Conservation (phyloP, 352 stramenopile species). For the Blastocystis sp. region DNA sequence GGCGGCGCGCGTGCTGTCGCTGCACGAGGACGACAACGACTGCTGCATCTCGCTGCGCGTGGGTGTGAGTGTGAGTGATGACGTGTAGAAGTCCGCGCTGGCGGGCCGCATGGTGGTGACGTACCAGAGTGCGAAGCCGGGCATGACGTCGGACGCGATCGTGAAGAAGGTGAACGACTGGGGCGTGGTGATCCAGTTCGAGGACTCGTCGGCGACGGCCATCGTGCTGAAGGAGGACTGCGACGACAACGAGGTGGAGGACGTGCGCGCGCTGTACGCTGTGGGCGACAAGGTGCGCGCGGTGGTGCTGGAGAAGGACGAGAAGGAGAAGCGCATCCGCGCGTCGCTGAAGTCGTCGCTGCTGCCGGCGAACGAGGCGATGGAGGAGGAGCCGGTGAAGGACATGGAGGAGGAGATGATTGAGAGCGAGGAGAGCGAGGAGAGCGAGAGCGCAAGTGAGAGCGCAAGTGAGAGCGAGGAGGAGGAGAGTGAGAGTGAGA, state of each 20-base stretch:
- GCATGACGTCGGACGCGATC: not conserved
- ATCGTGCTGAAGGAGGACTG: slow-evolving; percentile 42
- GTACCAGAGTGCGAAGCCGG: not conserved
- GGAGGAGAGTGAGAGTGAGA: slow-evolving; percentile 26
- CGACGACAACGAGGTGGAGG: not conserved
- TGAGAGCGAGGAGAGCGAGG: not conserved
- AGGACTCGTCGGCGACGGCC: not conserved
- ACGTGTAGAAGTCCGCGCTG: not conserved
- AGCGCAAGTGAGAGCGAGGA: not conserved
- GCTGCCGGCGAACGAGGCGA: not conserved
- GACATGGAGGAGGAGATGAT: slow-evolving; percentile 21
- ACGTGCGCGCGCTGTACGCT: slow-evolving; percentile 12
- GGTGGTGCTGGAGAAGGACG: not conserved
- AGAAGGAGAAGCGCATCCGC: not conserved
- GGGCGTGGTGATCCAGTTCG: not conserved
- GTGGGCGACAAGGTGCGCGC: slow-evolving; percentile 16
- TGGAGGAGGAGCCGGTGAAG: not conserved
- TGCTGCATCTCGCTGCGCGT: not conserved
- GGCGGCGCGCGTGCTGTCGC: not conserved
- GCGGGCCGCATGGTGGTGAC: not conserved
- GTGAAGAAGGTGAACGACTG: not conserved
- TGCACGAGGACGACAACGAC: not conserved
- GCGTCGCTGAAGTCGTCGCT: slow-evolving; percentile 8
- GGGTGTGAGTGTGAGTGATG: not conserved
- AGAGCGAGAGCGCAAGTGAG: slow-evolving; percentile 7